phyloP scores from a whole-genome alignment of 257 asterid species.

The Sherardia arvensis region DNA sequence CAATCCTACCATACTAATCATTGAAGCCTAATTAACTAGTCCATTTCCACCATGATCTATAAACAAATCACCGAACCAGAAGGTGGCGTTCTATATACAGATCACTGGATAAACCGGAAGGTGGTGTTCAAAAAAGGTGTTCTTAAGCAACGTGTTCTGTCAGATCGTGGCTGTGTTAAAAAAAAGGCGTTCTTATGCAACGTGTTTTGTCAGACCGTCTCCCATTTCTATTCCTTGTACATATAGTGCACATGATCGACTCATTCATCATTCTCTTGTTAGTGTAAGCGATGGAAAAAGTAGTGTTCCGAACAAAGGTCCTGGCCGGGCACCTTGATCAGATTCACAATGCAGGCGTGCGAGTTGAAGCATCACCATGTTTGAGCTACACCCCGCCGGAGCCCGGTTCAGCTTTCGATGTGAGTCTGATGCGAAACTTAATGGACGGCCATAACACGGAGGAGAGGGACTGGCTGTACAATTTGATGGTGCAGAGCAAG shows the following conservation, averaged over 20 bases:
- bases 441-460: slow-evolving; percentile 72
- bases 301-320: slow-evolving; percentile 56
- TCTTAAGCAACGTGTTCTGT: no score
- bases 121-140: no score
- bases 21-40: no score
- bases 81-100: no score
- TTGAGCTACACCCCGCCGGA: slow-evolving; percentile 78
- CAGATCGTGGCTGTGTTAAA: no score
- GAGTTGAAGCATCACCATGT: slow-evolving; percentile 58
- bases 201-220: background rate
- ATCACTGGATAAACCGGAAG: no score
- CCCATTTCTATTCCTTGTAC: background rate
- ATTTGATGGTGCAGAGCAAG: slow-evolving; percentile 59
- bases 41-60: no score
- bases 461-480: slow-evolving; percentile 83
- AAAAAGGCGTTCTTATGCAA: no score
- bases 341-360: slow-evolving; percentile 10
- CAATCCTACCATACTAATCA: no score
- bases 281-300: slow-evolving; percentile 45
- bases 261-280: background rate
- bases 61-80: no score
- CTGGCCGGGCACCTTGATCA: slow-evolving; percentile 51
- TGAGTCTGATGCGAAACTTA: slow-evolving; percentile 52
- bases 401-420: slow-evolving; percentile 40
- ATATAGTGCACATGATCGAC: background rate